A percentile compares a stretch with the other conserved stretches of the same genome.
Conservation (phyloP, 352 stramenopile genomes). For the Phytophthora megakarya region DNA sequence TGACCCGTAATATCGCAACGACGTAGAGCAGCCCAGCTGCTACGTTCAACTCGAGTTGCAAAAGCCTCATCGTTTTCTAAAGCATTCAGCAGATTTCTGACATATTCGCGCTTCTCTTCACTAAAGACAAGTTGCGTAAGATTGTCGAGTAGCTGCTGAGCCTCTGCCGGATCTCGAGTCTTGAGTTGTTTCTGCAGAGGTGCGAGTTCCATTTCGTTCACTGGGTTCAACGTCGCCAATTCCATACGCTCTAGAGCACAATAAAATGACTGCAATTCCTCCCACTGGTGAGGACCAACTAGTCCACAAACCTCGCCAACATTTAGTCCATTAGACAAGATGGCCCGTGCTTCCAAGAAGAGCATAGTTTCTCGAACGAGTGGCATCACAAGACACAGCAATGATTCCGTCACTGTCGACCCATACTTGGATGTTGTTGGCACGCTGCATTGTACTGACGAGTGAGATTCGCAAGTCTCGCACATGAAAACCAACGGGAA, state of each 20-base stretch:
- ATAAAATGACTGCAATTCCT: constrained; percentile 62
- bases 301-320: constrained; percentile 52
- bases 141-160: constrained; percentile 57
- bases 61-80: constrained; percentile 35
- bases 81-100: constrained; percentile 62
- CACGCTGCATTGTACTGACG: constrained; percentile 30
- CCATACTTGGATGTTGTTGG: constrained; percentile 31
- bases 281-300: constrained; percentile 46
- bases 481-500: constrained; percentile 72
- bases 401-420: constrained; percentile 41
- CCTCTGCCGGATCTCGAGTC: constrained; percentile 34
- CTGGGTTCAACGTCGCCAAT: constrained; percentile 52
- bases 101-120: constrained; percentile 64
- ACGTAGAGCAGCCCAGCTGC: constrained; percentile 45
- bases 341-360: constrained; percentile 59
- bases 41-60: constrained; percentile 17
- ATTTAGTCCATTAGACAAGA: constrained; percentile 38
- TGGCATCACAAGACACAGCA: constrained; percentile 64
- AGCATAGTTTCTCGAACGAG: constrained; percentile 70
- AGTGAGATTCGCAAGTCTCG: constrained; percentile 41
- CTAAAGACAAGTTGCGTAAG: constrained; percentile 61
- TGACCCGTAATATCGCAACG: constrained; percentile 41
- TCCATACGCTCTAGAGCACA: constrained; percentile 57
- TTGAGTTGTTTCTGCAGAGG: constrained; percentile 59
- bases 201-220: constrained; percentile 58